Evolutionary conservation across 352 stramenopile species (phyloP).

Genomic region (Thalassiosira mediterranea): DNA sequence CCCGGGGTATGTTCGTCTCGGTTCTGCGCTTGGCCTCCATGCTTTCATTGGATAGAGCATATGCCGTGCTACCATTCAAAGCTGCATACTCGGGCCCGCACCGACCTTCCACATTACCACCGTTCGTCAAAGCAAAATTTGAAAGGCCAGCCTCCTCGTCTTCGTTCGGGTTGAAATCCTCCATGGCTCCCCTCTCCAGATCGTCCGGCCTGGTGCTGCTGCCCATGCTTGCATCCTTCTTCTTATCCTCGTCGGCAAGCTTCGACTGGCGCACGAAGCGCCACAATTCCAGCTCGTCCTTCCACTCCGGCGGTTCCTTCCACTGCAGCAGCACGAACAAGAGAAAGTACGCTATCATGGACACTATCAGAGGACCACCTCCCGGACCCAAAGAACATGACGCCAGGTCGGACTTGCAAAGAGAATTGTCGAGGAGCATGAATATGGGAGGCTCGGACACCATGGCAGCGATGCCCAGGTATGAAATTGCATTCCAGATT

Average conservation of each 20-base stretch:
- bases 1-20: neutral
- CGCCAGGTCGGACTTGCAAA: conserved; percentile 3
- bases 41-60: no score
- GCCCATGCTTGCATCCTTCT: no score
- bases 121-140: no score
- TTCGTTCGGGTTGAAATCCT: no score
- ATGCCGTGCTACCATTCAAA: no score
- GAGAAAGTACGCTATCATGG: conserved; percentile 2
- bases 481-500: conserved; percentile 22
- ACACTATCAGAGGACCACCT: conserved; percentile 16
- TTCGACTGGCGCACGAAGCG: conserved; percentile 1
- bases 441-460: conserved; percentile 18
- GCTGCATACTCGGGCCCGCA: no score
- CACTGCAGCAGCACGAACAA: conserved; percentile 18
- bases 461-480: neutral
- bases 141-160: no score
- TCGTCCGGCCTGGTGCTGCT: no score
- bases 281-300: conserved; percentile 39
- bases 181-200: no score
- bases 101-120: no score
- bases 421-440: conserved; percentile 8
- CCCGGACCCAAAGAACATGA: conserved; percentile 8
- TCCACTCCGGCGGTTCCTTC: conserved; percentile 37
- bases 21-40: neutral
- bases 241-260: neutral